Evolutionary conservation across 2,329 filamentous ascomycete genomes (phyloP), one percentile per base, ranked within the genome.

Genomic region (Trichoderma sp.): DNA sequence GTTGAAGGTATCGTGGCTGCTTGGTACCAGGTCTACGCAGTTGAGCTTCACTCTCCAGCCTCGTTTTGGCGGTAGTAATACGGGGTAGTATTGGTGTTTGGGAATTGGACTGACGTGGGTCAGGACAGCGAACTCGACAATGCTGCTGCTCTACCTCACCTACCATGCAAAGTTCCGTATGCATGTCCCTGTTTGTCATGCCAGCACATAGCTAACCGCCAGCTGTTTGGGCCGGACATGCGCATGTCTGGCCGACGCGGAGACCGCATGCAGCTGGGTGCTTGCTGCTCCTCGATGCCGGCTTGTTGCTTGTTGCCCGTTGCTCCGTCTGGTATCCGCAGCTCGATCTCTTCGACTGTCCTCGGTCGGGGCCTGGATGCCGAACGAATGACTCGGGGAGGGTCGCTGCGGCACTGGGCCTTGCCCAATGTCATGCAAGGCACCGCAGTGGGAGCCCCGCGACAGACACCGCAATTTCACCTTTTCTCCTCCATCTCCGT

Each of bases 381-480:
- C 21, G 59, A 57, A 39, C 56, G 61, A 57, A 39, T 63, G 61
- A 57, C 52, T 63, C 44, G 52, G 28, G 26, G 39, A 44, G 34
- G 48, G 47, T 61, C 47, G 61, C 41, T 43, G 61, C 61, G 45
- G 50, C 15, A 48, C n/a, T 19, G 7, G 30, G 52, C 44, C 51
- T 41, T 50, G 43, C 10, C 28, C 61, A 43, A 56, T 63, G 34
- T 52, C 44, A 63, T 63, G 61, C 61, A 63, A 63, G 52, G 61
- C 61, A 63, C 59, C 48, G 59, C 39, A 62, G 45, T 48, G 39
- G 50, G 39, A 41, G 30, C 39, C 50, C 58, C 48, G 59, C 28
- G 50, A 54, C 17, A n/a, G 59, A 62, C 58, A 61, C 59, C 59
- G 59, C 59, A 62, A 62, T 62, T 45, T 56, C 47, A 48, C 41